phyloP scores from a whole-genome alignment of 1,284 basidiomycete genomes.

The Ustilago hordei region DNA sequence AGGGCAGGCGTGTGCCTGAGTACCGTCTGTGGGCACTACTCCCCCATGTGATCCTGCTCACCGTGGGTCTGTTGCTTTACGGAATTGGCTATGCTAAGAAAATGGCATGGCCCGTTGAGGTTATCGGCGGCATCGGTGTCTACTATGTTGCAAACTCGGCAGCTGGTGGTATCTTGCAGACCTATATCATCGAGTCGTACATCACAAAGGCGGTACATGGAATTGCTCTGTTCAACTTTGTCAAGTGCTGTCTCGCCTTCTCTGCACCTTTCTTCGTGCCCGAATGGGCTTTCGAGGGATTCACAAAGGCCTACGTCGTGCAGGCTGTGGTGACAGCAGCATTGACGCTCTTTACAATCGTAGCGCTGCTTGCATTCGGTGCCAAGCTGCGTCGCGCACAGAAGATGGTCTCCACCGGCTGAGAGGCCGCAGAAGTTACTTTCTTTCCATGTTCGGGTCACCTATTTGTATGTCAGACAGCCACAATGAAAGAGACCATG shows the following conservation, averaged over 20 bases:
- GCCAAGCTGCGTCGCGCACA: constrained; percentile 40
- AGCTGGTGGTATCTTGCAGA: constrained; percentile 39
- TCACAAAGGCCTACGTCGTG: constrained; percentile 56
- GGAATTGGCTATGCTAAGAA: constrained; percentile 63
- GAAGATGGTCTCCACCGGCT: constrained; percentile 45
- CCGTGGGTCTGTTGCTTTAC: constrained; percentile 64
- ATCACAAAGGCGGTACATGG: constrained; percentile 65
- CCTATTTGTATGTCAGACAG: neutral
- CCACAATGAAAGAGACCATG: neutral
- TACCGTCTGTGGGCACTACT: constrained; percentile 69
- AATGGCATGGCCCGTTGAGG: constrained; percentile 67
- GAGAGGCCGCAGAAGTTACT: neutral
- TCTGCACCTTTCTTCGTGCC: constrained; percentile 68
- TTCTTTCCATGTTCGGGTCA: neutral
- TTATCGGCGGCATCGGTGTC: constrained; percentile 68
- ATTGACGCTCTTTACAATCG: constrained; percentile 50
- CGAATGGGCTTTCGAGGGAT: constrained; percentile 63
- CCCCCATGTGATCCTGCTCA: constrained; percentile 62
- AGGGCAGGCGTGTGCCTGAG: constrained; percentile 67
- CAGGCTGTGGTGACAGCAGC: constrained; percentile 65
- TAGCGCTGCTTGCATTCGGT: constrained; percentile 52
- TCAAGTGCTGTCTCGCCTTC: constrained; percentile 70
- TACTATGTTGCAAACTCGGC: constrained; percentile 60
- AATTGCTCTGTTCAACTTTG: constrained; percentile 70
- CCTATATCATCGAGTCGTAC: constrained; percentile 70